phyloP scores from a whole-genome alignment of 495 filamentous ascomycete genomes.

The Penicillium bialowiezense region DNA sequence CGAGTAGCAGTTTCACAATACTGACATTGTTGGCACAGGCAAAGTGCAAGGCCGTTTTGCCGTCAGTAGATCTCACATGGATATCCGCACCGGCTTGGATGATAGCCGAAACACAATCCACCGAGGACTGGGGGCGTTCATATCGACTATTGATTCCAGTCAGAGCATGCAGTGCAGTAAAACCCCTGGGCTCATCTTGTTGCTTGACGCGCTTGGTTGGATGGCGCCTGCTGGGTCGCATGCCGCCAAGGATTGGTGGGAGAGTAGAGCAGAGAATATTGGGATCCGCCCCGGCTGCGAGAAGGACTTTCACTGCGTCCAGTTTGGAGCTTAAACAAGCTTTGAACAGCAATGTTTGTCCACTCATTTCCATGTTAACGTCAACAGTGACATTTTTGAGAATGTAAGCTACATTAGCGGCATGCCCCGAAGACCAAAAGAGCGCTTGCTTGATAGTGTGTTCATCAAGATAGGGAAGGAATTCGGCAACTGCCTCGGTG shows the following conservation, averaged over 20 bases:
- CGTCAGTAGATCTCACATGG: slow-evolving; percentile 8
- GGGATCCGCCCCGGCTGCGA: slow-evolving; percentile 24
- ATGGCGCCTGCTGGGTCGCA: background rate
- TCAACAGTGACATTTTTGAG: slow-evolving; percentile 12
- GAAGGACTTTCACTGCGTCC: slow-evolving; percentile 12
- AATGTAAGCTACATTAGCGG: slow-evolving; percentile 8
- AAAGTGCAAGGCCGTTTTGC: slow-evolving; percentile 12
- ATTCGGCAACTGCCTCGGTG: slow-evolving; percentile 11
- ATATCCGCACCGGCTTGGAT: slow-evolving; percentile 18
- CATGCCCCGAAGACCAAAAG: slow-evolving; percentile 13
- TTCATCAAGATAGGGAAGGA: slow-evolving; percentile 12
- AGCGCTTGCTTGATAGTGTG: slow-evolving; percentile 3
- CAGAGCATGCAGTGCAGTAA: slow-evolving; percentile 18
- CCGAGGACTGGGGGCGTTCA: background rate
- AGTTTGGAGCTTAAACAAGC: slow-evolving; percentile 11
- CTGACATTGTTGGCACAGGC: slow-evolving; percentile 9
- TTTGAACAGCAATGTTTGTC: slow-evolving; percentile 13
- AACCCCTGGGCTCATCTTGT: slow-evolving; percentile 7
- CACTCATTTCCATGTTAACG: slow-evolving; percentile 7
- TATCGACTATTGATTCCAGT: background rate
- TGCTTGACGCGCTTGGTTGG: background rate
- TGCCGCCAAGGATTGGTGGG: background rate
- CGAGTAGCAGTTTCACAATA: slow-evolving; percentile 8
- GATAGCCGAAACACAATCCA: slow-evolving; percentile 10
- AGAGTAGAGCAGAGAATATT: slow-evolving; percentile 7